Evolutionary conservation across 1,139 yeast genomes (phyloP), one percentile per base, ranked within the genome.

Genomic region (Pichia sp.): DNA sequence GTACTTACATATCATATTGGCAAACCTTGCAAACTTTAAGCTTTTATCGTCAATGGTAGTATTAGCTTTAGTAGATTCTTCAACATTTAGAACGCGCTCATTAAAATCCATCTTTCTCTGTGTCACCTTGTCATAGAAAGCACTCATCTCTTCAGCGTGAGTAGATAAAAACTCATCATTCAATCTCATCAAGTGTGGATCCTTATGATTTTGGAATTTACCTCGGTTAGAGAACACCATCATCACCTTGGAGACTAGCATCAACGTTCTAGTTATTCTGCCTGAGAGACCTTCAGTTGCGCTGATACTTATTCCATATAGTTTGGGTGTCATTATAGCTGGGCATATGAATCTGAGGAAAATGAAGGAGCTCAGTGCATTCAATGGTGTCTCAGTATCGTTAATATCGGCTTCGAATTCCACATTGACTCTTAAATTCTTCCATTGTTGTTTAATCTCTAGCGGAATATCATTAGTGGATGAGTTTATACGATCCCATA

Each of bases 331-430:
- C 50, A 91, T 63, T 29, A 91, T 73, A 0, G 95, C 95, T 0
- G 97, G 97, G 52, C 96, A 88, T 48, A 86, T 77, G 55, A 85
- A 87, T 43, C 97, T 64, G 44, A 91, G 62, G 55, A 91, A 91
- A 17, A 91, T 63, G 51, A 91, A 83, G 1, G 95, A 88, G 20
- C 93, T 74, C 24, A 88, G 63, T 39, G 94, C 82, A 51, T 87
- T 78, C 39, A 80, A 58, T 1, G 83, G 68, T 1, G 76, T 67
- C 6, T 64, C 64, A 17, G 61, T 60, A 15, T 29, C 24, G 15
- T 29, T 11, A 7, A 7, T 9, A 9, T 6, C 17, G 8, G 16
- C 74, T 3, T 76, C 56, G 11, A 62, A 47, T 41, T 80, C 88
- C 16, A 81, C 74, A 45, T 74, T 76, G 15, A 64, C 67, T 41